Conservation (phyloP, 179 eudicot species). For the Sideroxylon spinosum region DNA sequence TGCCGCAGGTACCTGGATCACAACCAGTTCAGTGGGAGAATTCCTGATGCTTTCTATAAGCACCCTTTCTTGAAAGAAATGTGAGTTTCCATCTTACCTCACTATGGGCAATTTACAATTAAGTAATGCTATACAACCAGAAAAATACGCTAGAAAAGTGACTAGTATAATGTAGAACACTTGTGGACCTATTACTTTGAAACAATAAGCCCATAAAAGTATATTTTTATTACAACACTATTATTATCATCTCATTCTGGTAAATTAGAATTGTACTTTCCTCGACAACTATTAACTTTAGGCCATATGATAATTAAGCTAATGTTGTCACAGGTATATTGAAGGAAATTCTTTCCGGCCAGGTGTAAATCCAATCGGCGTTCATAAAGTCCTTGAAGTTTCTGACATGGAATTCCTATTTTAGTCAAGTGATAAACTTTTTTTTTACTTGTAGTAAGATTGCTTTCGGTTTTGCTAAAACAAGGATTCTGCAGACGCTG, state of each 20-base stretch:
- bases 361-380: conserved; percentile 88
- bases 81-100: conserved; percentile 39
- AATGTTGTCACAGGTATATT: conserved; percentile 57
- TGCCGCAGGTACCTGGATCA: conserved; percentile 82
- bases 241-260: too few relatives aligned
- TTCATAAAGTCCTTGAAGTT: conserved; percentile 84
- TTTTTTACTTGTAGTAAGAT: not conserved
- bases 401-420: conserved; percentile 80
- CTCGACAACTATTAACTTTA: not conserved
- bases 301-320: not conserved
- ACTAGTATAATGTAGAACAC: too few relatives aligned
- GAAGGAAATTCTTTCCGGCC: conserved; percentile 83
- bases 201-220: too few relatives aligned
- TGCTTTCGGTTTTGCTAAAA: not conserved
- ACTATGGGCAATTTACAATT: not conserved
- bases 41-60: conserved; percentile 90
- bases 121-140: not conserved
- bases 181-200: too few relatives aligned
- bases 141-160: too few relatives aligned
- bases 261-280: too few relatives aligned
- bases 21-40: conserved; percentile 90
- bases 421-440: conserved; percentile 25
- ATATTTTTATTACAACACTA: too few relatives aligned
- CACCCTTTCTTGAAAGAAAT: conserved; percentile 89
- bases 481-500: not conserved